Percentiles rank a stretch among this genome's conserved stretches.
Evolutionary conservation across 164 flowering plant species (phyloP).

Genomic region (Dillenia turbinata): DNA sequence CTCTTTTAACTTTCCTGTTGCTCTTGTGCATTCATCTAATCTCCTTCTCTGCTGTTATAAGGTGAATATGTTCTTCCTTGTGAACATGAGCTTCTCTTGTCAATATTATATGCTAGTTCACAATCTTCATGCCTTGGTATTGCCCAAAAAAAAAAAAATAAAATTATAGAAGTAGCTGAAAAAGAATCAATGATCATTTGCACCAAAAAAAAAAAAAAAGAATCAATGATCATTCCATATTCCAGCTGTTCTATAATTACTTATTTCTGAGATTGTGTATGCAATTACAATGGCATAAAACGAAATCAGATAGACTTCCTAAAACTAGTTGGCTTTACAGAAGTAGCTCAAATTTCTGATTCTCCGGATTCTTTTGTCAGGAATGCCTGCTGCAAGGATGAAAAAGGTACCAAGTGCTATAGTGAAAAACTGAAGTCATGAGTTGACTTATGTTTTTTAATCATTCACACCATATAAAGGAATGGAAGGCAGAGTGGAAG

Average conservation of each 20-base stretch:
- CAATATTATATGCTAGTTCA: neutral
- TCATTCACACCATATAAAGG: conserved; percentile 86
- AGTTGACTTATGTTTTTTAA: conserved; percentile 85
- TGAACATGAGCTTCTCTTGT: too few species aligned
- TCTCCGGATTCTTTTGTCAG: conserved; percentile 26
- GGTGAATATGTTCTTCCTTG: too few species aligned
- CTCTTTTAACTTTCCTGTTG: neutral
- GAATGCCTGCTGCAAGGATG: conserved; percentile 99
- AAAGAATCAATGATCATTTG: too few species aligned
- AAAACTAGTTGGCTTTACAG: neutral
- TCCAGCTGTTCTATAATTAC: neutral
- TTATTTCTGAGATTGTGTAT: neutral
- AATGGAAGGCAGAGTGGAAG: conserved; percentile 87
- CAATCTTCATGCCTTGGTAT: neutral
- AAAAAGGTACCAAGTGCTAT: conserved; percentile 78
- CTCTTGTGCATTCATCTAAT: neutral
- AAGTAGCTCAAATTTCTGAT: neutral
- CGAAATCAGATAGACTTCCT: neutral
- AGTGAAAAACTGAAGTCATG: conserved; percentile 97
- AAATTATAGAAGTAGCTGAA: too few species aligned
- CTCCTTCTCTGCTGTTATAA: neutral
- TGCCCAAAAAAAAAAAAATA: neutral
- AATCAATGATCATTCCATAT: neutral
- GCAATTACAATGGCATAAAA: too few species aligned
- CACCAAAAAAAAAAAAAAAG: too few species aligned